A percentile compares a stretch with the other conserved stretches of the same genome.
phyloP scores from a whole-genome alignment of 805 yeast species.

The Kodamaea leandrae region DNA sequence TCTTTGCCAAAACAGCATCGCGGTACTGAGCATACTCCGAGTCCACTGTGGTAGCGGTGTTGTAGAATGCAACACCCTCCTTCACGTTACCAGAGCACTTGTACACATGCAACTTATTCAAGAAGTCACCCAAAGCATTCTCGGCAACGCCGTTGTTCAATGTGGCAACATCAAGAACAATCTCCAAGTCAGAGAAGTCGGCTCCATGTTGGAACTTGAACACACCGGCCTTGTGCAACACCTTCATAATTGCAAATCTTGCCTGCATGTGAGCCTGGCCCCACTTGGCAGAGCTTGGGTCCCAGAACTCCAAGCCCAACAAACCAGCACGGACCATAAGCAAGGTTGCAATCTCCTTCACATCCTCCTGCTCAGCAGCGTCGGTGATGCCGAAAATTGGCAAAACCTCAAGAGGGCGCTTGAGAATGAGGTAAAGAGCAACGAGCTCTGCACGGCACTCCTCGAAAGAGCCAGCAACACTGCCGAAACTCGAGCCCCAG shows the following conservation, averaged over 20 bases:
- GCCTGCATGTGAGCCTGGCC: constrained; percentile 97
- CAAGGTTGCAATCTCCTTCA: constrained; percentile 65
- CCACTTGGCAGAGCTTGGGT: constrained; percentile 78
- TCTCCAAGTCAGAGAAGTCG: constrained; percentile 55
- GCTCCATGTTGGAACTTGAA: constrained; percentile 50
- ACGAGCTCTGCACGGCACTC: constrained; percentile 93
- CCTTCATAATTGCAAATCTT: constrained; percentile 78
- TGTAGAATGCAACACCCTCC: constrained; percentile 62
- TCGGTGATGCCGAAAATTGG: constrained; percentile 68
- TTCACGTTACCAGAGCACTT: constrained; percentile 74
- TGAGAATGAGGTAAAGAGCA: constrained; percentile 75
- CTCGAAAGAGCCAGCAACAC: constrained; percentile 82
- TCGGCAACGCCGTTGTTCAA: constrained; percentile 65
- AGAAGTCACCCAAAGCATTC: constrained; percentile 66
- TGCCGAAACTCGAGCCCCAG: constrained; percentile 86
- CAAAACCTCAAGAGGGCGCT: constrained; percentile 55
- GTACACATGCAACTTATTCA: constrained; percentile 70
- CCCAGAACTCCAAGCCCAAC: constrained; percentile 81
- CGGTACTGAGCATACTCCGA: constrained; percentile 63
- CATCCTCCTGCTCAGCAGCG: constrained; percentile 57
- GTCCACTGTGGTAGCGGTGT: constrained; percentile 65
- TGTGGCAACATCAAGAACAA: constrained; percentile 58
- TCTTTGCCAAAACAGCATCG: constrained; percentile 64
- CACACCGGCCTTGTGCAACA: constrained; percentile 67
- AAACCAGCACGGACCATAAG: constrained; percentile 89